phyloP scores from a whole-genome alignment of 2,329 filamentous ascomycete species.

The Colletotrichum noveboracense region DNA sequence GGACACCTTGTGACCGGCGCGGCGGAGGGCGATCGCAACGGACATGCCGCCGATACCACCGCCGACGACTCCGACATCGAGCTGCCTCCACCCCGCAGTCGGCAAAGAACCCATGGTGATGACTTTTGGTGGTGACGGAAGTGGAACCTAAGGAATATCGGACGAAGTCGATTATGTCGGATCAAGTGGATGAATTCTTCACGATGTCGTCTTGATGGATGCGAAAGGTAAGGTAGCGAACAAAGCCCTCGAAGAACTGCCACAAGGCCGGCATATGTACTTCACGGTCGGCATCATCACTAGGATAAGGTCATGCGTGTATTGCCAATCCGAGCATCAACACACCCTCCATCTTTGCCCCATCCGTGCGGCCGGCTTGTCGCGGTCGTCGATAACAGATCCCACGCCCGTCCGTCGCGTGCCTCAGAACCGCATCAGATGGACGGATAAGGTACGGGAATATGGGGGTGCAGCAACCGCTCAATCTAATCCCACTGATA shows the following conservation, averaged over 20 bases:
- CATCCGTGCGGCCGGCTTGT: slow-evolving; percentile 9
- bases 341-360: slow-evolving; percentile 5
- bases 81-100: slow-evolving; percentile 44
- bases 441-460: background rate
- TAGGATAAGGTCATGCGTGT: background rate
- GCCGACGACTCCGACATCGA: slow-evolving; percentile 50
- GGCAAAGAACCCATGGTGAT: slow-evolving; percentile 11
- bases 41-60: slow-evolving; percentile 55
- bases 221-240: background rate
- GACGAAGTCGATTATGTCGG: background rate
- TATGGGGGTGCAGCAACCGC: background rate
- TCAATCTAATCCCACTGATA: background rate
- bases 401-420: background rate
- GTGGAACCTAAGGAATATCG: background rate
- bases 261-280: slow-evolving; percentile 11
- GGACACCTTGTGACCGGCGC: slow-evolving; percentile 54
- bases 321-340: background rate
- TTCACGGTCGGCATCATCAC: background rate
- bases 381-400: slow-evolving; percentile 7
- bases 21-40: slow-evolving; percentile 50
- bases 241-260: background rate
- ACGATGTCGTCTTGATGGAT: background rate
- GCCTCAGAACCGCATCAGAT: background rate
- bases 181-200: background rate
- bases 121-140: background rate